phyloP scores from a whole-genome alignment of 148 eudicot species.

The Beta vulgaris region DNA sequence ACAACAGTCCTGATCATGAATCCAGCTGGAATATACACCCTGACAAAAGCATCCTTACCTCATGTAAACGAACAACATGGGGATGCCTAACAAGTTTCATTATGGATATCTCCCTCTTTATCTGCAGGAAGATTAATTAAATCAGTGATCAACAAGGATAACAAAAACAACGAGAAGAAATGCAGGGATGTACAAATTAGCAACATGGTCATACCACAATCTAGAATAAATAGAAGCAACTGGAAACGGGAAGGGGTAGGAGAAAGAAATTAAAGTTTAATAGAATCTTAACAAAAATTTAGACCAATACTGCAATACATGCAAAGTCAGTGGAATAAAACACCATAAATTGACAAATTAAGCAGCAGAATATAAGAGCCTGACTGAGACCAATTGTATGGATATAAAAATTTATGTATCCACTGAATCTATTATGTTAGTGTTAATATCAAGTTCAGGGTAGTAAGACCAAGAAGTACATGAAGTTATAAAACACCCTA shows the following conservation, averaged over 20 bases:
- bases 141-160: not conserved
- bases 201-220: not conserved
- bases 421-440: not conserved
- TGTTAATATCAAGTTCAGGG: not conserved
- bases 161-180: not conserved
- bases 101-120: slow-evolving; percentile 89
- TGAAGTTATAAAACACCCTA: not conserved
- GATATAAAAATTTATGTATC: not conserved
- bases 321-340: not conserved
- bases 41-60: slow-evolving; percentile 45
- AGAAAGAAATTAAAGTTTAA: not conserved
- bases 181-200: not conserved
- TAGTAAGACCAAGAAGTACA: not conserved
- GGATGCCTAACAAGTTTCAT: slow-evolving; percentile 98
- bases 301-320: not conserved
- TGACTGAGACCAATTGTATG: not conserved
- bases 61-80: slow-evolving; percentile 85
- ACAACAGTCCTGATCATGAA: not conserved
- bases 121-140: slow-evolving; percentile 48
- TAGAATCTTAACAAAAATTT: not conserved
- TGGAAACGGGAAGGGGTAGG: not conserved
- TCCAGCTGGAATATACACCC: not conserved
- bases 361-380: not conserved
- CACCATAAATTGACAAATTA: not conserved
- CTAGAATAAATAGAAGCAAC: not conserved